Percentiles rank a stretch among this genome's conserved stretches.
These are phyloP conservation scores for Vigna nakashimae DNA, from an alignment of 306 rosid genomes.

Conservation along the genomic window DNA sequence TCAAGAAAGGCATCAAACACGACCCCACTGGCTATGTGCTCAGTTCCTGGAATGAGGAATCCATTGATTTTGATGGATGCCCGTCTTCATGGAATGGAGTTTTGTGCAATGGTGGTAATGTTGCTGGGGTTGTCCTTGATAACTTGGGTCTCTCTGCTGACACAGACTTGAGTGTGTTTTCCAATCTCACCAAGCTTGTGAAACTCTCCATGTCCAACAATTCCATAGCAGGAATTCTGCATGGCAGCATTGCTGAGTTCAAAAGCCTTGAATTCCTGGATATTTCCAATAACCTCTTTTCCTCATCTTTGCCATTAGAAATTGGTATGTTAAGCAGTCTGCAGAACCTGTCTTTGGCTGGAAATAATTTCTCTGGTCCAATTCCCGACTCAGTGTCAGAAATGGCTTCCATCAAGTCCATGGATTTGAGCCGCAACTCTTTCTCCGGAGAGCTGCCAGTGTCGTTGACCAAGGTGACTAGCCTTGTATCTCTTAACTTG, in stretches of 20 bases:
- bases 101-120: conserved; percentile 87
- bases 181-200: conserved; percentile 83
- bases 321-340: conserved; percentile 69
- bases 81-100: conserved; percentile 98
- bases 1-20: conserved; percentile 91
- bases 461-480: conserved; percentile 61
- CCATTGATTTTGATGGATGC: conserved; percentile 96
- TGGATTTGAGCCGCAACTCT: conserved; percentile 85
- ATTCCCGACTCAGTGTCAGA: conserved; percentile 70
- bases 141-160: conserved; percentile 84
- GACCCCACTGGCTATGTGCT: conserved; percentile 92
- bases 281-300: conserved; percentile 80
- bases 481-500: conserved; percentile 74
- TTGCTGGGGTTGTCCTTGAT: conserved; percentile 94
- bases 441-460: conserved; percentile 75
- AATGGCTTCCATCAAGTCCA: conserved; percentile 72
- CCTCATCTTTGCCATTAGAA: conserved; percentile 66
- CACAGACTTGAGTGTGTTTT: conserved; percentile 73
- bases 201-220: conserved; percentile 86
- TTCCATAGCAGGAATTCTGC: conserved; percentile 73
- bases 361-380: conserved; percentile 88
- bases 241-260: conserved; percentile 71
- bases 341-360: conserved; percentile 77
- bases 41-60: conserved; percentile 96
- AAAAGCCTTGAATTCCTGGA: conserved; percentile 79